Evolutionary conservation across 768 basidiomycete species (phyloP), one percentile per base, ranked within the genome.

Genomic region (Albatrellus ellisii): DNA sequence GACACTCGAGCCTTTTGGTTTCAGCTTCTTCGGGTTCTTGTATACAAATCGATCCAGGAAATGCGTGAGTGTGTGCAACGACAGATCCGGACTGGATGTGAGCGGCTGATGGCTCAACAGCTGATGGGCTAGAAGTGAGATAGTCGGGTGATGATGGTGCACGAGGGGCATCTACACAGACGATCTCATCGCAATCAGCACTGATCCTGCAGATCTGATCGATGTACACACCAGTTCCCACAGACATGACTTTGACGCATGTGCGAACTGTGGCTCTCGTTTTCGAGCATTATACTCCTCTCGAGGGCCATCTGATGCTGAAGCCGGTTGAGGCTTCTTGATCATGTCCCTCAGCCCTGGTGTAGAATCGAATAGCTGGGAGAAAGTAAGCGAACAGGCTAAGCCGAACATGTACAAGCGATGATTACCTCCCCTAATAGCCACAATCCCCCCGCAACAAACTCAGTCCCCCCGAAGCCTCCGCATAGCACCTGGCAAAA

Each of bases 31-130:
- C 1, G 91, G 80, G 57, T 98, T 97, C 60, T 91, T 88, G 67
- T 89, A 97, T 32, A 97, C 87, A 63, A 98, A 97, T 2, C 92
- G 77, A 56, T 98, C 95, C 29, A 98, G 73, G 74, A 99, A 97
- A 53, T 91, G 87, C 0, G 86, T 80, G 18, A 97, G 74, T 0
- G 91, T 92, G 63, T 95, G 91, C 43, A 90, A 77, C 8, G 86
- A 79, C 36, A 99, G 80, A 55, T 98, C 92, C 0, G 88, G 72
- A 7, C 75, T 80, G 8, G 85, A 81, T 0, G 88, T 87, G 9
- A 97, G 63, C 0, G 82, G 79, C 36, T 79, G 68, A 6, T 70
- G 72, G 1, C 65, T 54, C 37, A 97, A 71, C 9, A 99, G 72
- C 56, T 95, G 87, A 6, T 72, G 72, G 0, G 90, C 83, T 52